These are phyloP conservation scores for Lachnum nothofagi DNA, from an alignment of 2,329 filamentous ascomycete species.

Conservation along the genomic window DNA sequence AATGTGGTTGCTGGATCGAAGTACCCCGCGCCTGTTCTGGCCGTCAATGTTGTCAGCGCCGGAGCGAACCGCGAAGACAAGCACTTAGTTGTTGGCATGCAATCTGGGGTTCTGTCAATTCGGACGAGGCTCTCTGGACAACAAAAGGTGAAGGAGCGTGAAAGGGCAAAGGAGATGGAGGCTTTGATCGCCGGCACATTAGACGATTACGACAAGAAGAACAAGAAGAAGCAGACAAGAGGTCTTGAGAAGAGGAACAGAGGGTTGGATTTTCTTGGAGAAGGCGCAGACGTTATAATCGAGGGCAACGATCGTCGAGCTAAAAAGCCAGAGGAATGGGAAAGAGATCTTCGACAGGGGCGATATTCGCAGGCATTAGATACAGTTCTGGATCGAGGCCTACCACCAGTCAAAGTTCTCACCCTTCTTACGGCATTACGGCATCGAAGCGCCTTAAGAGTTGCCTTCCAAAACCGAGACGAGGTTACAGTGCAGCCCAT, in stretches of 20 bases:
- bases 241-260: conserved; percentile 56
- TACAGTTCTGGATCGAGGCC: conserved; percentile 58
- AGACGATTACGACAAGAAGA: conserved; percentile 69
- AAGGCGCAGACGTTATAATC: conserved; percentile 83
- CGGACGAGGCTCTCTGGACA: conserved; percentile 81
- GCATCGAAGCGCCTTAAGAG: conserved; percentile 78
- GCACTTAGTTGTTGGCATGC: conserved; percentile 91
- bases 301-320: conserved; percentile 64
- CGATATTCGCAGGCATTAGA: conserved; percentile 76
- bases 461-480: conserved; percentile 74
- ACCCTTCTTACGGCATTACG: conserved; percentile 79
- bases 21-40: conserved; percentile 86
- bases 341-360: conserved; percentile 71
- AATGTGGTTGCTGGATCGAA: conserved; percentile 94
- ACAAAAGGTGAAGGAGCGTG: conserved; percentile 69
- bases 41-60: conserved; percentile 68
- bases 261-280: conserved; percentile 75
- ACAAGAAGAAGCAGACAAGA: conserved; percentile 59
- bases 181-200: conserved; percentile 73
- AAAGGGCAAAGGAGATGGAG: conserved; percentile 79
- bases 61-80: conserved; percentile 72
- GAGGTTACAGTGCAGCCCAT: conserved; percentile 77
- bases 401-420: conserved; percentile 59
- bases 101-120: conserved; percentile 85
- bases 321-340: conserved; percentile 68